Conservation (phyloP, 116 monocot species). For the Zostera marina region DNA sequence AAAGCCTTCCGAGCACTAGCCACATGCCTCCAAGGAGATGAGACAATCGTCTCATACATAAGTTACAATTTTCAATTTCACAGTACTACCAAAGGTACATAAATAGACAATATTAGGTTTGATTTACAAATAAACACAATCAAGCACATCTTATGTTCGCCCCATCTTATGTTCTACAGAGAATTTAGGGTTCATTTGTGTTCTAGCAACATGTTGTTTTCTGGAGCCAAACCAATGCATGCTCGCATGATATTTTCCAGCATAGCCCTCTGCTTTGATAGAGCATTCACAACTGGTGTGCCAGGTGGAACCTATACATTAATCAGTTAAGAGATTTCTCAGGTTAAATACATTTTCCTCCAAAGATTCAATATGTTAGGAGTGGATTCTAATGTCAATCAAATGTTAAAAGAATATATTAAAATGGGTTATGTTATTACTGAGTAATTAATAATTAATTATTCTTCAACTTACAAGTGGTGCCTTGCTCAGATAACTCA, state of each 20-base stretch:
- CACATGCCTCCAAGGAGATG: too few species aligned
- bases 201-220: conserved; percentile 93
- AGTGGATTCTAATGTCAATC: too few species aligned
- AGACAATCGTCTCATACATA: too few species aligned
- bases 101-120: too few species aligned
- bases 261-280: conserved; percentile 96
- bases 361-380: too few species aligned
- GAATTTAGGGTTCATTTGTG: conserved; percentile 47
- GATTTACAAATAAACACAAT: too few species aligned
- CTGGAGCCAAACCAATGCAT: conserved; percentile 82
- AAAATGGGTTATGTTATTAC: background rate
- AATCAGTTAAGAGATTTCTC: too few species aligned
- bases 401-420: background rate
- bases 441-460: background rate
- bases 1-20: too few species aligned
- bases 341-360: too few species aligned
- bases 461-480: conserved; percentile 50
- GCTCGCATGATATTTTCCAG: conserved; percentile 98
- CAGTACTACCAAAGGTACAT: too few species aligned
- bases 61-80: too few species aligned
- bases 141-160: too few species aligned
- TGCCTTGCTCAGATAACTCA: conserved; percentile 95
- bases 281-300: conserved; percentile 95
- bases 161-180: background rate
- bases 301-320: conserved; percentile 79